Base-by-base conservation (phyloP, 1,284 basidiomycete species). In the Malassezia arunalokei region DNA sequence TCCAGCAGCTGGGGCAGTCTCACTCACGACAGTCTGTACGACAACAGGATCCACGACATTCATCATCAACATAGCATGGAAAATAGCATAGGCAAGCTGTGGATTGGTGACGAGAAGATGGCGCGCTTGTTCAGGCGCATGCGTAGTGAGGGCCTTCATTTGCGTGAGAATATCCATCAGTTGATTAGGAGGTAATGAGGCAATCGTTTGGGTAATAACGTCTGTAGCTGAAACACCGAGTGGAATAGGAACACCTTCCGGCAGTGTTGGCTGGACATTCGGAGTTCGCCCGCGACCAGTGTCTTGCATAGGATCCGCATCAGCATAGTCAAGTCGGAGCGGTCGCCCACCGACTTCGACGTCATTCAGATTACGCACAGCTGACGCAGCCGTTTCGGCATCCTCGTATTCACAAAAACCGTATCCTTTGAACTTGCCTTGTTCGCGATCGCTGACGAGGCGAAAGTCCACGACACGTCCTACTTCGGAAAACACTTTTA, bases 361-460 rank as follows among this genome's bases (percentile, higher is more conserved):
- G 49, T 85, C 85, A 72, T 88, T 86, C 44, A 90, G 78, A 71
- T 90, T 90, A 60, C 87, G 81, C 35, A 90, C 84, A 35, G 87
- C 87, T 32, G 85, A 87, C 12, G 79, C 75, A 1, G 85, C 85
- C 7, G 91, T 96, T 75, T 94, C 89, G 70, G 91, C 85, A 74
- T 98, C 92, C 90, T 86, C 83, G 73, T 89, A 95, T 79, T 94
- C 89, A 77, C 90, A 91, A 73, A 95, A 95, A 11, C 91, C 92
- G 73, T 94, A 98, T 12, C 94, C 92, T 76, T 87, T 89, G 44
- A 90, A 87, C 74, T 92, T 89, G 51, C 91, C 90, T 15, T 90
- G 94, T 54, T 89, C 86, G 63, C 87, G 79, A 77, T 98, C 92
- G 75, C 90, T 95, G 47, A 96, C 91, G 30, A 70, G 57, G 39